These are phyloP conservation scores for Calendula officinalis DNA, from an alignment of 129 eudicot genomes.

Conservation along the genomic window DNA sequence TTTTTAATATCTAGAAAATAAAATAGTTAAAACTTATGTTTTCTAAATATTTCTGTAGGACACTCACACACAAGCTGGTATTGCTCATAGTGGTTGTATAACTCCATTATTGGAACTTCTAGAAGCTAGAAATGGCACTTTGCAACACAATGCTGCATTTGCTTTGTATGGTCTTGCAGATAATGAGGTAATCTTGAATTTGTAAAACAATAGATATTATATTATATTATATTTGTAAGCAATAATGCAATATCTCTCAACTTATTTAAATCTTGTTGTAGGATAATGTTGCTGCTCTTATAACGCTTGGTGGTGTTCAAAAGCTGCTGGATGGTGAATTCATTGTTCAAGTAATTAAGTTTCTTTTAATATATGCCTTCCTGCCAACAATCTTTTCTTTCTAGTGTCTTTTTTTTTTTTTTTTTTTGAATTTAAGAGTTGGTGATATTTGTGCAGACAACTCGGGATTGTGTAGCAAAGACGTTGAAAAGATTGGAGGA, in stretches of 20 bases:
- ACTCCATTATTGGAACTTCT: slow-evolving; percentile 77
- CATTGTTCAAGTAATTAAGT: slow-evolving; percentile 56
- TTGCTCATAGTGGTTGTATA: slow-evolving; percentile 82
- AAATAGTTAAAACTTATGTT: slow-evolving; percentile 15
- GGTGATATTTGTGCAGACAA: slow-evolving; percentile 49
- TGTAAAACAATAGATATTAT: slow-evolving; percentile 2
- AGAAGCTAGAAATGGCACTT: slow-evolving; percentile 76
- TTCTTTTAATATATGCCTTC: slow-evolving; percentile 2
- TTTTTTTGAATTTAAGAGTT: slow-evolving; percentile 19
- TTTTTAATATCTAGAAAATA: too few species aligned
- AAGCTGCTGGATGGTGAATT: slow-evolving; percentile 85
- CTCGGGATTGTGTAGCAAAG: slow-evolving; percentile 70
- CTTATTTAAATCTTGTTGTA: slow-evolving; percentile 27
- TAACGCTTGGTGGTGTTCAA: slow-evolving; percentile 84
- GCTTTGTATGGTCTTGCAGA: slow-evolving; percentile 94
- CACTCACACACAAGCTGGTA: slow-evolving; percentile 94
- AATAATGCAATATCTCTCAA: slow-evolving; percentile 7
- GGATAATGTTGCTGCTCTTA: slow-evolving; percentile 88
- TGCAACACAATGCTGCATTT: slow-evolving; percentile 96
- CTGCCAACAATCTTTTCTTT: background rate
- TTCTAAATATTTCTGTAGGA: slow-evolving; percentile 49
- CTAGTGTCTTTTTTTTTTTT: background rate
- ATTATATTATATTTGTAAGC: slow-evolving; percentile 3
- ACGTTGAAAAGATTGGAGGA: slow-evolving; percentile 80
- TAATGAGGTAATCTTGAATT: slow-evolving; percentile 59